These are phyloP conservation scores for Apophysomyces trapeziformis DNA, from an alignment of 371 early-diverging fungal species.

Conservation along the genomic window DNA sequence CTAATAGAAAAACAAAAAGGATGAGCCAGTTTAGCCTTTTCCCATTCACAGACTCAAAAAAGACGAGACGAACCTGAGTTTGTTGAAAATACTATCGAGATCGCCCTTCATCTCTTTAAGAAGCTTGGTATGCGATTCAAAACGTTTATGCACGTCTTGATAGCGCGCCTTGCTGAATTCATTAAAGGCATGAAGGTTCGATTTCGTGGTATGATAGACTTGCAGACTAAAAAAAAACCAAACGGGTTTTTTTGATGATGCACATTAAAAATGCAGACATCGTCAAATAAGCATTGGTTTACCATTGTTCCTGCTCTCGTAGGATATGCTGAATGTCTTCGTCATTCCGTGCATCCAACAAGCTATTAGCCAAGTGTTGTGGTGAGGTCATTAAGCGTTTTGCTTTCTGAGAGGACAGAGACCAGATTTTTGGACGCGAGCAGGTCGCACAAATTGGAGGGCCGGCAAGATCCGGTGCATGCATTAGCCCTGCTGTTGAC, in stretches of 20 bases:
- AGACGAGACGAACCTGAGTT: conserved; percentile 27
- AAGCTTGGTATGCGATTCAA: conserved; percentile 46
- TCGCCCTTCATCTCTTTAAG: conserved; percentile 46
- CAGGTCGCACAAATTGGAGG: too few species aligned
- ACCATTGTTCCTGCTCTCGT: conserved; percentile 3
- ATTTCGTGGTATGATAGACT: conserved; percentile 31
- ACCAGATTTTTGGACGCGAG: too few species aligned
- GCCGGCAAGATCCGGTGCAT: too few species aligned
- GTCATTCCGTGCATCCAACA: background rate
- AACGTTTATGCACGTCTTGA: conserved; percentile 44
- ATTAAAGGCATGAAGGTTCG: conserved; percentile 46
- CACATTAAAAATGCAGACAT: too few species aligned
- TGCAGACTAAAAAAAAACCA: conserved; percentile 29
- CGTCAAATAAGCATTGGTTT: background rate
- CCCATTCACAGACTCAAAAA: too few species aligned
- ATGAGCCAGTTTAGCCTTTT: background rate
- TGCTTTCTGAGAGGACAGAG: too few species aligned
- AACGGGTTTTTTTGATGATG: too few species aligned
- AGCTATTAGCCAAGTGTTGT: background rate
- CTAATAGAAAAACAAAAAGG: conserved; percentile 1
- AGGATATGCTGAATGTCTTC: background rate
- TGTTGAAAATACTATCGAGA: conserved; percentile 44
- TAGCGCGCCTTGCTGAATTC: conserved; percentile 53
- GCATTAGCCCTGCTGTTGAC: too few species aligned
- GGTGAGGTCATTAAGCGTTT: background rate